Evolutionary conservation across 2,329 filamentous ascomycete genomes (phyloP).

Genomic region (Phaeosphaeria sp.): DNA sequence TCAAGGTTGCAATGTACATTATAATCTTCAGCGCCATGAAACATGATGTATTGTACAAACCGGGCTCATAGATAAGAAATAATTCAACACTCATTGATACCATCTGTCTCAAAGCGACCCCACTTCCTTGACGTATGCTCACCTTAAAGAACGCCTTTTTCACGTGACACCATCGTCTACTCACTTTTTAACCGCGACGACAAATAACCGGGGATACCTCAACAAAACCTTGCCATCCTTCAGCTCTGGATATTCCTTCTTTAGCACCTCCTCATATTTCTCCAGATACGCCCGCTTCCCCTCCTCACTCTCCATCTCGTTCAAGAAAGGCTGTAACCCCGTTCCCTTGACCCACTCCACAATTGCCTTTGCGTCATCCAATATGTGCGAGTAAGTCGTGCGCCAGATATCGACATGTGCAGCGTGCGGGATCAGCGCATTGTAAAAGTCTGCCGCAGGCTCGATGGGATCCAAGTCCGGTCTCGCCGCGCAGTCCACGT

Average conservation of each 20-base stretch:
- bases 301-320: slow-evolving; percentile 52
- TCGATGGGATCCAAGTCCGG: slow-evolving; percentile 59
- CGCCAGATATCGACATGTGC: slow-evolving; percentile 60
- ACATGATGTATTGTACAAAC: too few relatives aligned
- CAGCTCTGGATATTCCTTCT: slow-evolving; percentile 52
- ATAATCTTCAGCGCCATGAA: too few relatives aligned
- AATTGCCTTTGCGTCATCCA: slow-evolving; percentile 58
- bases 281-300: slow-evolving; percentile 52
- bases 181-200: slow-evolving; percentile 50
- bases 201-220: slow-evolving; percentile 63
- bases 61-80: too few relatives aligned
- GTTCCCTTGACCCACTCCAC: slow-evolving; percentile 68
- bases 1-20: too few relatives aligned
- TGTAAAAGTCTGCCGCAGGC: slow-evolving; percentile 55
- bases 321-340: slow-evolving; percentile 62
- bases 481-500: slow-evolving; percentile 7
- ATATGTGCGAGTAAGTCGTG: slow-evolving; percentile 60
- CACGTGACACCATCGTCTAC: too few relatives aligned
- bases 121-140: too few relatives aligned
- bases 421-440: slow-evolving; percentile 52
- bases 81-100: too few relatives aligned
- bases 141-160: too few relatives aligned
- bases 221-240: slow-evolving; percentile 62
- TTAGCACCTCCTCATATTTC: slow-evolving; percentile 56
- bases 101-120: too few relatives aligned